Conservation (phyloP, 306 rosid genomes). For the Calophaca sinica region DNA sequence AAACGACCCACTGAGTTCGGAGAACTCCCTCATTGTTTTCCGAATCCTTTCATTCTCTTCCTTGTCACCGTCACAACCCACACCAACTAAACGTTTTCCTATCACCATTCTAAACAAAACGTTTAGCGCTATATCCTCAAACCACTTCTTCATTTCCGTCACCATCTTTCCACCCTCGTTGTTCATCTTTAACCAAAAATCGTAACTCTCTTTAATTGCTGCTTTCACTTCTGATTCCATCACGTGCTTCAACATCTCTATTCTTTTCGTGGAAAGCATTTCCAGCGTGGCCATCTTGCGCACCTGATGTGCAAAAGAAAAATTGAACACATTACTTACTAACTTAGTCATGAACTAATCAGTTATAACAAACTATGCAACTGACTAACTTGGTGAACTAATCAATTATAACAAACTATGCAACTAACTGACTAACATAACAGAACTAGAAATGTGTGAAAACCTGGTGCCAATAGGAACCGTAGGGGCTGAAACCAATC, state of each 20-base stretch:
- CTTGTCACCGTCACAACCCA: neutral
- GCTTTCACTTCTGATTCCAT: constrained; percentile 32
- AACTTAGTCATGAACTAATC: too few relatives aligned
- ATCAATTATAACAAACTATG: too few relatives aligned
- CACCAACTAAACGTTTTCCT: constrained; percentile 34
- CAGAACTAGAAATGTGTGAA: too few relatives aligned
- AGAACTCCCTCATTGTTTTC: neutral
- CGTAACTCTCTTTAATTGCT: constrained; percentile 29
- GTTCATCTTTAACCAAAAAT: neutral
- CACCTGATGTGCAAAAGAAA: neutral
- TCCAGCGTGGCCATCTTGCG: constrained; percentile 45
- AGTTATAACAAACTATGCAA: too few relatives aligned
- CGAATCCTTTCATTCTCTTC: constrained; percentile 15
- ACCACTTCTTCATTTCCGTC: constrained; percentile 52
- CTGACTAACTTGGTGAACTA: too few relatives aligned
- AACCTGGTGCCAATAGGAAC: constrained; percentile 50
- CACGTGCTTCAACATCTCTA: constrained; percentile 35
- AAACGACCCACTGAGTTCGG: constrained; percentile 30
- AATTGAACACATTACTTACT: too few relatives aligned
- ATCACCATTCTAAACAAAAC: constrained; percentile 30
- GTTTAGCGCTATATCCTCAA: constrained; percentile 38
- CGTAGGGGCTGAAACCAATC: constrained; percentile 44
- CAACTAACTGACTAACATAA: too few relatives aligned
- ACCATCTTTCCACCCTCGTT: too few relatives aligned
- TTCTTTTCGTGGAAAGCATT: constrained; percentile 38